Base-by-base conservation (phyloP, 352 stramenopile species). In the Globisporangium polare region DNA sequence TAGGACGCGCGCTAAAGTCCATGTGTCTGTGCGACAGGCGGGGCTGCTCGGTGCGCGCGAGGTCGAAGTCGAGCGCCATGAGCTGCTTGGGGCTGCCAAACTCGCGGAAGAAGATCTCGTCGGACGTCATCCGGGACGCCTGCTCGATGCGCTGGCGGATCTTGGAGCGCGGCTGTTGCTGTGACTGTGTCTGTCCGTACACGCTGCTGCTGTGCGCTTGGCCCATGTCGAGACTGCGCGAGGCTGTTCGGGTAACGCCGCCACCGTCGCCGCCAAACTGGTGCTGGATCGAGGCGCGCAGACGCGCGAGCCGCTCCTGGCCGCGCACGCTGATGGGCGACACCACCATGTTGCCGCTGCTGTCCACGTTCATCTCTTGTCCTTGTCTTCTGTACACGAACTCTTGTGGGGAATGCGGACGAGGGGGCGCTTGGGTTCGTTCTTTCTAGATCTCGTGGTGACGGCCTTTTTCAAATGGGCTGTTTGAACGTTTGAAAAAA, bases 51-150 rank as follows among this genome's bases (percentile, higher is more conserved):
- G 66, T 65, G 0, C 69, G 65, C 26, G 53, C 67, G 54, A 86
- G 69, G 43, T 83, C 77, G 42, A 79, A 77, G 52, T 75, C 73
- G 17, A 74, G 57, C 4, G 56, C 59, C 51, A 77, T 53, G 9
- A 89, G 69, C 46, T 81, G 67, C 27, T 87, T 77, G n/a, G 66
- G 45, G 47, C 66, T 71, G 29, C 80, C 83, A 52, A 92, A 92
- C 43, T 80, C 60, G 58, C 86, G 63, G 52, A 80, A 87, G 69
- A 92, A 92, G 29, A 90, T 78, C 20, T 88, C 67, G 39, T 92
- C 74, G 20, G 66, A 61, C 18, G 71, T 81, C 15, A 82, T 52
- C 7, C 67, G 56, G 22, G 80, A 71, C 17, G 78, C 83, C 49
- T 68, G 53, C 24, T 72, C 60, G 39, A 89, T 85, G 13, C 82